Evolutionary conservation across 176 grass and related monocot genomes (phyloP), one percentile per base, ranked within the genome.

Genomic region (Ensete glaucum): DNA sequence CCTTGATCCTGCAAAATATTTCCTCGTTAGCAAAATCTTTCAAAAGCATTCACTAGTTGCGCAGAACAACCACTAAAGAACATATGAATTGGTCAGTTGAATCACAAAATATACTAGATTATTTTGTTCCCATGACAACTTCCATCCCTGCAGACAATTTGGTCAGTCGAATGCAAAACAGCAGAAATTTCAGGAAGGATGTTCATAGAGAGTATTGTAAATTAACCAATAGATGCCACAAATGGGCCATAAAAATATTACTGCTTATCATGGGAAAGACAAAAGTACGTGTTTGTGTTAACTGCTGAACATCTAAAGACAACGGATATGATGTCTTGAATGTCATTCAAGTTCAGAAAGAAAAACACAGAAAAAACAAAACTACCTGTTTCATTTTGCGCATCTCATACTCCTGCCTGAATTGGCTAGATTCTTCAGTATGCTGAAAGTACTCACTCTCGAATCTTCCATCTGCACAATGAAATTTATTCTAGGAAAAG

Each of bases 351-450:
- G 5, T 1, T 16, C 24, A 29, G 15, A 49, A 48, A 29, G 15
- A 49, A 48, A 48, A 68, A 68, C 26, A 10, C 3, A 11, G 20
- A 21, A 50, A 70, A 70, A 29, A 25, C 21, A 50, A 11, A 23
- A 54, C 76, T 83, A 86, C 95, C 86, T 99, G 88, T 74, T 91
- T 99, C 73, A 89, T 89, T 82, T 55, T 91, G 50, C 86, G 90
- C 95, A 94, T 94, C 84, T 99, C 95, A 66, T 94, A 99, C 56
- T 99, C 95, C 81, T 43, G 76, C 15, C 82, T 83, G 51, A 89
- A 94, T n/a, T 91, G 85, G 69, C 87, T 91, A 1, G 90, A 91
- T 53, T 94, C 91, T 54, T 94, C 91, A 13, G 86, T 91, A 26
- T 88, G 84, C 86, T 94, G 89, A 73, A 99, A 99, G 81, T 99